Evolutionary conservation across 2,329 filamentous ascomycete species (phyloP).

Genomic region (Bisporella sp.): DNA sequence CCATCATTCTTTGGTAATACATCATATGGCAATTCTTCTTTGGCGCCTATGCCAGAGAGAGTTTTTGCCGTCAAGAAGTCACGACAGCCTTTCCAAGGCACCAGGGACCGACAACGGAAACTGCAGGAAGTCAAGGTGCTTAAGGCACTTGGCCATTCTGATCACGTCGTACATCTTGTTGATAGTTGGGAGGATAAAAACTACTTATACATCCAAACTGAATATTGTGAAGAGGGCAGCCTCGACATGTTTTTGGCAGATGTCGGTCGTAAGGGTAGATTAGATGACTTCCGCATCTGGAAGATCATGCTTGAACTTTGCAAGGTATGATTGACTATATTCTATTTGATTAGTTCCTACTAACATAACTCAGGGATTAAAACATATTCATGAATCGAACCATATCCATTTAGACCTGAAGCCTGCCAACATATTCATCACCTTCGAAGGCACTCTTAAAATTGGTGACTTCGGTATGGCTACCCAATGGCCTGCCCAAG

Average conservation of each 20-base stretch:
- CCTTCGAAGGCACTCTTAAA: slow-evolving; percentile 74
- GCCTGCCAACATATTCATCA: slow-evolving; percentile 77
- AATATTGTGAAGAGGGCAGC: slow-evolving; percentile 92
- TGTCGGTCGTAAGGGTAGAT: slow-evolving; percentile 72
- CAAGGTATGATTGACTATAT: slow-evolving; percentile 50
- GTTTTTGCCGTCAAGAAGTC: slow-evolving; percentile 95
- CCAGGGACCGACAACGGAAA: slow-evolving; percentile 74
- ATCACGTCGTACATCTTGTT: slow-evolving; percentile 79
- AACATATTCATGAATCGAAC: slow-evolving; percentile 81
- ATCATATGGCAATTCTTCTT: slow-evolving; percentile 41
- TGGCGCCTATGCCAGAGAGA: slow-evolving; percentile 45
- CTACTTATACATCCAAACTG: slow-evolving; percentile 93
- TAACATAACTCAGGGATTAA: slow-evolving; percentile 59
- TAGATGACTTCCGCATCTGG: slow-evolving; percentile 98
- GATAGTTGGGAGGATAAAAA: slow-evolving; percentile 82
- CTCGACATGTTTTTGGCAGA: slow-evolving; percentile 79
- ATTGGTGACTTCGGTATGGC: slow-evolving; percentile 86
- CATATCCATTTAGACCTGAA: slow-evolving; percentile 84
- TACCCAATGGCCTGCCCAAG: slow-evolving; percentile 66
- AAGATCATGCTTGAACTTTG: slow-evolving; percentile 88
- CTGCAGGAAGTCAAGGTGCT: slow-evolving; percentile 78
- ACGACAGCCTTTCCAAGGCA: slow-evolving; percentile 69
- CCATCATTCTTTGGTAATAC: slow-evolving; percentile 37
- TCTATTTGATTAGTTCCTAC: background rate
- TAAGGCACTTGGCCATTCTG: slow-evolving; percentile 66